A percentile compares a stretch with the other conserved stretches of the same genome.
phyloP scores from a whole-genome alignment of 495 filamentous ascomycete species.

The Aspergillus asperescens region DNA sequence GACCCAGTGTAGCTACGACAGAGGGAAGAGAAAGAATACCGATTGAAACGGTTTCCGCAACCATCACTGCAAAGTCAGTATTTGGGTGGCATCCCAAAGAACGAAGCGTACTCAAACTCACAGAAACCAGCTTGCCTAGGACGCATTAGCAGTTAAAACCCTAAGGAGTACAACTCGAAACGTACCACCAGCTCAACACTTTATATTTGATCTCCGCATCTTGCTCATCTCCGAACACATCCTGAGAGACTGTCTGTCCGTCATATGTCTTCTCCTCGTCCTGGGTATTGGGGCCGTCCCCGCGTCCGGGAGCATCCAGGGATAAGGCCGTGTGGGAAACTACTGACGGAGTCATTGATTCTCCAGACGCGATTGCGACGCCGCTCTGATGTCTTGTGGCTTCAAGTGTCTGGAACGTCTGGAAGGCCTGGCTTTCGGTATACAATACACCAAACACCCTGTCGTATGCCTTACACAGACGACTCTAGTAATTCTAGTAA shows the following conservation, averaged over 20 bases:
- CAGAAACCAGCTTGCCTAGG: conserved; percentile 10
- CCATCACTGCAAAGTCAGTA: conserved; percentile 41
- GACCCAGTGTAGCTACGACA: conserved; percentile 58
- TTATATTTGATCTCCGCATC: conserved; percentile 40
- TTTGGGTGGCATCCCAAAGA: neutral
- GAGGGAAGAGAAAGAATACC: conserved; percentile 60
- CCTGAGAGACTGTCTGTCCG: conserved; percentile 6
- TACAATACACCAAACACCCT: too few species aligned
- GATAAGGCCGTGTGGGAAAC: neutral
- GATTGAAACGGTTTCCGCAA: conserved; percentile 68
- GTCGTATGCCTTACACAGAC: too few species aligned
- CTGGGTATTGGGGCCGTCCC: neutral
- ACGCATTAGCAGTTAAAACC: neutral
- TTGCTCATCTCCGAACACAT: conserved; percentile 38
- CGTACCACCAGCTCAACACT: conserved; percentile 42
- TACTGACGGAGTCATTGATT: too few species aligned
- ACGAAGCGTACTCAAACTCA: too few species aligned
- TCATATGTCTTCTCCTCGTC: neutral
- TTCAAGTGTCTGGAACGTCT: too few species aligned
- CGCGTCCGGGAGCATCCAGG: neutral
- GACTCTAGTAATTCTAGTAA: too few species aligned
- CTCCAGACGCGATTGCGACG: too few species aligned
- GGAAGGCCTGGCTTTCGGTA: too few species aligned
- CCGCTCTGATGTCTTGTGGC: too few species aligned
- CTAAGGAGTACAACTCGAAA: conserved; percentile 26